Evolutionary conservation across 441 rosid species (phyloP).

Genomic region (Cnidoscolus chayamansa): DNA sequence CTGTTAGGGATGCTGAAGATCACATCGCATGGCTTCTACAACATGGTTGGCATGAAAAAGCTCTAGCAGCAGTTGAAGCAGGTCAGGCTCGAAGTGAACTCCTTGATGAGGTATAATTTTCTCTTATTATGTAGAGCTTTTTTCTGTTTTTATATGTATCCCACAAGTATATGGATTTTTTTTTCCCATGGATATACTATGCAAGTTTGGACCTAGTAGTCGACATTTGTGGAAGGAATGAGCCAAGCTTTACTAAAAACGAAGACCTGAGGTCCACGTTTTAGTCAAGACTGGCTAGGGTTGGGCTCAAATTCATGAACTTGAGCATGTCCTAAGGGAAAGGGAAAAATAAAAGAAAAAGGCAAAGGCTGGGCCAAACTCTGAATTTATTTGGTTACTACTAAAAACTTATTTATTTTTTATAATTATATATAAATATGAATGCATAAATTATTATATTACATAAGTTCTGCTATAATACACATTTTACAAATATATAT

Average conservation of each 20-base stretch:
- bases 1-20: conserved; percentile 91
- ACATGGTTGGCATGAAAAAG: conserved; percentile 97
- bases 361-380: neutral
- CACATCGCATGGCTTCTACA: conserved; percentile 98
- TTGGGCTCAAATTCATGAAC: neutral
- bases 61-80: conserved; percentile 97
- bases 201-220: neutral
- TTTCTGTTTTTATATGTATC: neutral
- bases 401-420: neutral
- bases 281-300: neutral
- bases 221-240: neutral
- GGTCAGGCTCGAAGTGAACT: conserved; percentile 94
- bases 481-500: neutral
- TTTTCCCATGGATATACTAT: too few species aligned
- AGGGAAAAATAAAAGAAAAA: neutral
- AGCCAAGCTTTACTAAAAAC: neutral
- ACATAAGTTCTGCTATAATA: neutral
- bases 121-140: neutral
- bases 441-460: neutral
- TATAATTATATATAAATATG: neutral
- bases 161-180: neutral
- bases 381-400: neutral
- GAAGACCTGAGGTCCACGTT: neutral
- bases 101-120: conserved; percentile 69
- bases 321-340: neutral